Conservation (phyloP, 1,284 basidiomycete genomes). For the Hymenochaete sp. region DNA sequence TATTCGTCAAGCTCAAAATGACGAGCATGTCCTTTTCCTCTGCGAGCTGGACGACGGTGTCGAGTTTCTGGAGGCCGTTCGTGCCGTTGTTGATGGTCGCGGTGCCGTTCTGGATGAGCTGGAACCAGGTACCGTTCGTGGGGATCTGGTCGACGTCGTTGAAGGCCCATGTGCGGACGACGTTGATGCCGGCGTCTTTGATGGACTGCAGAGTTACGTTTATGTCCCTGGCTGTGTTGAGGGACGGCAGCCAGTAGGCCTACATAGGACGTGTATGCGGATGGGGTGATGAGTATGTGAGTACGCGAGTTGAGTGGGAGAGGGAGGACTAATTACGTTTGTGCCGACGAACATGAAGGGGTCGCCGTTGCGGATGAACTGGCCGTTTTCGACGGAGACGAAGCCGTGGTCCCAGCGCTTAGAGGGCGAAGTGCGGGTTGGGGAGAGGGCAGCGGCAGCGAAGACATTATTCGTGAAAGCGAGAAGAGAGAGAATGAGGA, state of each 20-base stretch:
- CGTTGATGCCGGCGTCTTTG: slow-evolving; percentile 24
- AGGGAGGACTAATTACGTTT: too few relatives aligned
- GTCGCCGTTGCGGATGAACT: slow-evolving; percentile 45
- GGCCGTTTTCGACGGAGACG: slow-evolving; percentile 33
- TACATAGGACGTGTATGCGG: too few relatives aligned
- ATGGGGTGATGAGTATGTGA: too few relatives aligned
- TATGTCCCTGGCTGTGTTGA: slow-evolving; percentile 25
- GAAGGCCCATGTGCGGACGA: slow-evolving; percentile 28
- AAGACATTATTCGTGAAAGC: slow-evolving; percentile 1
- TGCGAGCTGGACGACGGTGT: slow-evolving; percentile 25
- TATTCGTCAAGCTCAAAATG: slow-evolving; percentile 28
- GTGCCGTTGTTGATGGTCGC: slow-evolving; percentile 26
- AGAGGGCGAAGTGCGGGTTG: slow-evolving; percentile 19
- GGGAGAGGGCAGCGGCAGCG: slow-evolving; percentile 5
- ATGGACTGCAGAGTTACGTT: slow-evolving; percentile 23
- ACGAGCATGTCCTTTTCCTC: slow-evolving; percentile 25
- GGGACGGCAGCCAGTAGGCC: slow-evolving; percentile 36
- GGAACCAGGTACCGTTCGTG: slow-evolving; percentile 22
- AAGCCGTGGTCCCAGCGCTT: slow-evolving; percentile 27
- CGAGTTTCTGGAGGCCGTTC: slow-evolving; percentile 27
- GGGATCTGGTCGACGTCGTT: slow-evolving; percentile 24
- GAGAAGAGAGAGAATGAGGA: slow-evolving; percentile 2
- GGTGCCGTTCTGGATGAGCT: slow-evolving; percentile 26
- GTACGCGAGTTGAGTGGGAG: too few relatives aligned
- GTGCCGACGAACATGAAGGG: slow-evolving; percentile 51